Conservation (phyloP, 306 rosid species). For the peach (Prunus persica) region DNA sequence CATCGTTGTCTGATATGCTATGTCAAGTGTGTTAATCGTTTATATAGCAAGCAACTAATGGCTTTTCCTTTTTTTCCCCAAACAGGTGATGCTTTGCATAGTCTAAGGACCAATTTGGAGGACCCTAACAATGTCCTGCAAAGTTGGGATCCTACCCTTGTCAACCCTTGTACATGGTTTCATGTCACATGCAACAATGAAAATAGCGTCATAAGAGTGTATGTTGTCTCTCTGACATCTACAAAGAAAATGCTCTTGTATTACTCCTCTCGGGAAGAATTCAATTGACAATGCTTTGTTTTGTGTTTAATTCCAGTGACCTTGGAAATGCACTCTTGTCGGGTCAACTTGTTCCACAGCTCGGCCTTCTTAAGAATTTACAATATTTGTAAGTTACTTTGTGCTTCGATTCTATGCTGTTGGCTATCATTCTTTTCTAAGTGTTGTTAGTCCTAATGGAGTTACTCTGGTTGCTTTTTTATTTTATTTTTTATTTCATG, state of each 20-base stretch:
- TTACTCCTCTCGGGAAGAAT: constrained; percentile 12
- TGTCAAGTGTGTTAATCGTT: background rate
- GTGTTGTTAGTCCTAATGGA: background rate
- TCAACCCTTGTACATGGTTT: constrained; percentile 99
- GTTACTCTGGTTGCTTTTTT: background rate
- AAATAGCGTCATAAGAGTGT: constrained; percentile 97
- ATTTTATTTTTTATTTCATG: background rate
- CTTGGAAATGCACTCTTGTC: constrained; percentile 96
- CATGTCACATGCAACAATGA: constrained; percentile 98
- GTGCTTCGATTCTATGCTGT: background rate
- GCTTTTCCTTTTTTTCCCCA: constrained; percentile 4
- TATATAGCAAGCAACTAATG: constrained; percentile 16
- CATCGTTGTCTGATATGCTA: background rate
- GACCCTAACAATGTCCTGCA: constrained; percentile 97
- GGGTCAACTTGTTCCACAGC: constrained; percentile 93
- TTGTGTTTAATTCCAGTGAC: constrained; percentile 56
- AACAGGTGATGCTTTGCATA: constrained; percentile 96
- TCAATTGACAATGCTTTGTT: constrained; percentile 21
- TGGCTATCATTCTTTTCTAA: background rate
- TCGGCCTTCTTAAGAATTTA: constrained; percentile 92
- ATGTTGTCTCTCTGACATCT: constrained; percentile 36
- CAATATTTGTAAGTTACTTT: constrained; percentile 79
- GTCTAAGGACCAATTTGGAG: constrained; percentile 75
- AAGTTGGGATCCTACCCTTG: constrained; percentile 99
- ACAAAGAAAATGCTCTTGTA: background rate